Evolutionary conservation across 1,284 basidiomycete species (phyloP).

Genomic region (Leccinum subrobustum): DNA sequence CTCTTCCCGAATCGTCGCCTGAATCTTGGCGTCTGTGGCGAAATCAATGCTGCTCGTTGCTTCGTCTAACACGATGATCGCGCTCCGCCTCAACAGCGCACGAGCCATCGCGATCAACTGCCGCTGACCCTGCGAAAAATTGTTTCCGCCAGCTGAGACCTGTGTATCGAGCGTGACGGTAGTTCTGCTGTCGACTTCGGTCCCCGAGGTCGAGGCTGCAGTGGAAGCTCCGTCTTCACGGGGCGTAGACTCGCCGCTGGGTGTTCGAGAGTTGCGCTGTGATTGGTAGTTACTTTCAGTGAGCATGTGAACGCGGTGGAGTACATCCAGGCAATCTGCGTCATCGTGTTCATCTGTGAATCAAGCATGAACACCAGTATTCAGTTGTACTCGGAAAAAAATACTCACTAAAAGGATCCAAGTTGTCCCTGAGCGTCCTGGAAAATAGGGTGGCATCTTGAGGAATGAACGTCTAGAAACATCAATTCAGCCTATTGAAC

Average conservation of each 20-base stretch:
- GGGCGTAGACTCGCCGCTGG: constrained; percentile 23
- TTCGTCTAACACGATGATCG: constrained; percentile 72
- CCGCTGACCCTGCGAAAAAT: constrained; percentile 72
- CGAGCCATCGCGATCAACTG: constrained; percentile 70
- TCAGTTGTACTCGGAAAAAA: not conserved
- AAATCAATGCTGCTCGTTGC: constrained; percentile 64
- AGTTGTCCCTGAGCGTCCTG: constrained; percentile 81
- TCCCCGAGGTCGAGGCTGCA: constrained; percentile 19
- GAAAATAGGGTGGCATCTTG: constrained; percentile 85
- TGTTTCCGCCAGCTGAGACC: constrained; percentile 63
- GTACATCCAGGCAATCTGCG: constrained; percentile 64
- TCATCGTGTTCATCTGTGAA: constrained; percentile 74
- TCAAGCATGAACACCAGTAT: not conserved
- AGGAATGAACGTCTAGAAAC: constrained; percentile 72
- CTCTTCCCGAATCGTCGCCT: constrained; percentile 64
- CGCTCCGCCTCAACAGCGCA: constrained; percentile 59
- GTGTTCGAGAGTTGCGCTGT: constrained; percentile 36
- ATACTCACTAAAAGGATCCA: constrained; percentile 75
- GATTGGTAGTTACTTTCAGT: constrained; percentile 45
- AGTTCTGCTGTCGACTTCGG: constrained; percentile 38
- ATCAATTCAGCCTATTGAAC: constrained; percentile 1
- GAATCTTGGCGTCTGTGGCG: constrained; percentile 61
- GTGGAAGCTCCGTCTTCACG: constrained; percentile 8
- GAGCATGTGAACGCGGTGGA: constrained; percentile 51
- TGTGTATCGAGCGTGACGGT: constrained; percentile 54